Percentiles rank a stretch among this genome's conserved stretches.
phyloP scores from a whole-genome alignment of 2,329 filamentous ascomycete species.

The Aaosphaeria pasadenensis region DNA sequence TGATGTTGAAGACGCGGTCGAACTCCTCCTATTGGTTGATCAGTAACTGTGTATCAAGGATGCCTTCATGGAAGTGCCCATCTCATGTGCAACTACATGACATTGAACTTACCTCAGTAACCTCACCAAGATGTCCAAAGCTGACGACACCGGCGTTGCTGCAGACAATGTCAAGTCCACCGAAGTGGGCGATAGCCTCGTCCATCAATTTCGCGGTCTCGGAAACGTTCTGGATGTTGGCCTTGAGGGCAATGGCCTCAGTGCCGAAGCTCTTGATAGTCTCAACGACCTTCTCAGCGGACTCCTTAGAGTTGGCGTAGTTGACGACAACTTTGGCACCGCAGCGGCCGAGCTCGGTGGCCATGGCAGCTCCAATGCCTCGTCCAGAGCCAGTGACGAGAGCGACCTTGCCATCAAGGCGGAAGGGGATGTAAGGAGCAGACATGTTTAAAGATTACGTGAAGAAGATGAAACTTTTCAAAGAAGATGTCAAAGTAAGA shows the following conservation, averaged over 20 bases:
- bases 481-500: no score
- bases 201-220: conserved; percentile 22
- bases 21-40: conserved; percentile 46
- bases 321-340: conserved; percentile 41
- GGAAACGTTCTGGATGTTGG: conserved; percentile 30
- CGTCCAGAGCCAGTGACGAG: conserved; percentile 47
- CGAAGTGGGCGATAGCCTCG: neutral
- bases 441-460: neutral
- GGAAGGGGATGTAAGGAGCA: neutral
- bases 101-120: conserved; percentile 46
- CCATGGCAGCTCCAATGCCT: conserved; percentile 47
- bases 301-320: conserved; percentile 28
- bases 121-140: conserved; percentile 52
- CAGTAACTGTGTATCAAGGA: no score
- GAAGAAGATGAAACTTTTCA: no score
- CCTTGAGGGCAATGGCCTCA: conserved; percentile 24
- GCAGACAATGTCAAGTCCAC: neutral
- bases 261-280: conserved; percentile 18
- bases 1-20: conserved; percentile 61
- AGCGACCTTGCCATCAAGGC: conserved; percentile 34
- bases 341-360: conserved; percentile 39
- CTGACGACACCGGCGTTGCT: neutral
- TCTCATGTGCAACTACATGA: neutral
- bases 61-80: no score
- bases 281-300: conserved; percentile 15